Base-by-base conservation (phyloP, 176 grass and related monocot species). In the Musa schizocarpa region DNA sequence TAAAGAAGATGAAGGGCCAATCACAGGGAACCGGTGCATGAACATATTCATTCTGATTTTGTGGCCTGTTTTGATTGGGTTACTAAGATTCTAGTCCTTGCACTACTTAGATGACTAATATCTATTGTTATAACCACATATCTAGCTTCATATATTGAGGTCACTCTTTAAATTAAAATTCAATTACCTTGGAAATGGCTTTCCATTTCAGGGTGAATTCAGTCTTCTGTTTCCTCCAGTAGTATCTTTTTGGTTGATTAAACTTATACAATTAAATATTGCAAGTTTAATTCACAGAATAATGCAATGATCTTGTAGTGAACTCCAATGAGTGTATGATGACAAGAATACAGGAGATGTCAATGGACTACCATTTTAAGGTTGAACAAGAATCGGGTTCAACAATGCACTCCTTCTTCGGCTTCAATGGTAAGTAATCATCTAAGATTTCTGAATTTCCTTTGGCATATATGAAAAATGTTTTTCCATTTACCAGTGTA, bases 331-430 rank as follows among this genome's bases (percentile, higher is more conserved):
- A 81, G 72, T 93, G 94, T 86, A 78, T 97, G 86, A 24, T 97
- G 74, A 97, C 88, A 79, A 93, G 90, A 76, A 89, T 91, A 80
- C 94, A 93, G 76, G 90, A 89, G 88, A 91, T 93, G 90, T 93
- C 89, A 53, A 85, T 89, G 9, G 94, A 97, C 77, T 97, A 97
- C 84, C 94, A 97, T 67, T 97, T 97, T 82, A 89, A 97, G 86
- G 90, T 97, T 54, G 94, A 97, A 78, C 94, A 97, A 74, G 90
- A 97, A 93, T 80, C 94, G 56, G 90, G 94, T 74, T 97, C 94
- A 24, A 86, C 90, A 67, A 91, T 85, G 19, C 88, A 93, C 83
- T 27, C 88, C 77, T 97, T 97, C 86, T 97, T 97, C 80, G 90
- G 94, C 78, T 97, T 97, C 68, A 97, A 97, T 50, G 94, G 94